phyloP scores from a whole-genome alignment of 2,329 filamentous ascomycete species.

The Nannizziopsis barbatae region DNA sequence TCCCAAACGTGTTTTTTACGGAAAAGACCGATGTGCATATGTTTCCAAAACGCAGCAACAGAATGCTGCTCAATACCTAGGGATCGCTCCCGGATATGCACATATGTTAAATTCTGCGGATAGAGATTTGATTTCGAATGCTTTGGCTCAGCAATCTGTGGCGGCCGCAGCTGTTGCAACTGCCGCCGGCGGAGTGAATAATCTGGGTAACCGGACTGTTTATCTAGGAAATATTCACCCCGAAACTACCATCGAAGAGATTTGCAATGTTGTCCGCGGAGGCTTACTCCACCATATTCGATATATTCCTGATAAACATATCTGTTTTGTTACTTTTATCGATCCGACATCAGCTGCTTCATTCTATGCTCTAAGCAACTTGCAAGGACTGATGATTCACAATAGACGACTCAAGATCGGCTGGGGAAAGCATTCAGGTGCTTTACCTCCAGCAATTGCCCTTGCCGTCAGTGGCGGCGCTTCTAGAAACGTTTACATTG shows the following conservation, averaged over 20 bases:
- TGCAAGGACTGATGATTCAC: constrained; percentile 98
- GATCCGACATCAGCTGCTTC: constrained; percentile 95
- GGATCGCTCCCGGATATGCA: constrained; percentile 91
- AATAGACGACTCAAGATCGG: constrained; percentile 96
- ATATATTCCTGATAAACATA: constrained; percentile 99
- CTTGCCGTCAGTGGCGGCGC: constrained; percentile 91
- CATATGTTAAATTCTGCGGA: constrained; percentile 94
- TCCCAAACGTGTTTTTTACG: constrained; percentile 92
- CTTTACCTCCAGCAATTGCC: constrained; percentile 87
- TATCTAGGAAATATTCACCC: constrained; percentile 98
- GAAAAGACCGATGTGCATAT: constrained; percentile 95
- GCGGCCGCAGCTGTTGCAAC: constrained; percentile 94
- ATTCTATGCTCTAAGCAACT: constrained; percentile 93
- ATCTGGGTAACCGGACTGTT: constrained; percentile 92
- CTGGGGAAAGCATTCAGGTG: constrained; percentile 98
- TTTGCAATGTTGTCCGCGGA: constrained; percentile 95
- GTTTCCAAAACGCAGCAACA: constrained; percentile 99
- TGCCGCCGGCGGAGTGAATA: constrained; percentile 91
- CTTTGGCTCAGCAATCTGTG: constrained; percentile 92
- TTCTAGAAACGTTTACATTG: constrained; percentile 96
- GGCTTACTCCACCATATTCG: constrained; percentile 94
- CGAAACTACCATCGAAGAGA: constrained; percentile 97
- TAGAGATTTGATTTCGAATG: constrained; percentile 90
- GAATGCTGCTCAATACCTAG: constrained; percentile 94
- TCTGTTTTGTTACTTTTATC: constrained; percentile 99